Evolutionary conservation across 345 rosid species (phyloP), one percentile per base, ranked within the genome.

Genomic region (Cardamine occulta): DNA sequence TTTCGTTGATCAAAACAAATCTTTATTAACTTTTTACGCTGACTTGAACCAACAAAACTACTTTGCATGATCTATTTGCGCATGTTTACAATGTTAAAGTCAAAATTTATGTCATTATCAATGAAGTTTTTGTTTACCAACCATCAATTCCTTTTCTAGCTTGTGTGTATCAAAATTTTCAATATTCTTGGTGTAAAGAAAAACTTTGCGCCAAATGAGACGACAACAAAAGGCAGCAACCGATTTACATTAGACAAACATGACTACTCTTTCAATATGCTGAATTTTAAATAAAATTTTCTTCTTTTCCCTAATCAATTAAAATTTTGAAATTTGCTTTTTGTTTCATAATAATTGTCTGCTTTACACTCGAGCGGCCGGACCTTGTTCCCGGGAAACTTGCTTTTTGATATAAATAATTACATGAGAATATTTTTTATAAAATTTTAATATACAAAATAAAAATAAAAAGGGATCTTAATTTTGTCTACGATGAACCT

Each of bases 361-460:
- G 76, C 80, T 77, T 77, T 77, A 77, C 76, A 77, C 72, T 77
- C 76, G 80, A 64, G 76, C 76, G 72, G 73, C 76, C 67, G 81
- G 68, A 40, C 77, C 81, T 78, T 78, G 81, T 72, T 58, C 77
- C 73, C 77, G 55, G 73, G 77, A 78, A 63, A 72, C 72, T 64
- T 66, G 55, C 48, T 71, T 77, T 77, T 78, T 21, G 9, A 39
- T 53, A 57, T 63, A 57, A 35, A 57, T 31, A 37, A 77, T 53
- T 56, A 63, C 48, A 37, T 63, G 65, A 29, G 76, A 70, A 76
- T 76, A 69, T 76, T 28, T 35, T 11, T 26, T 26, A 26, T 1
- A 26, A 3, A 19, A 67, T 11, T 18, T 8, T 18, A 15, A 45
- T 45, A 45, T 45, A 15, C 3, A 7, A 21, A 14, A 59, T 37